phyloP scores from a whole-genome alignment of 192 early-diverging fungal genomes.

The Podila verticillata region DNA sequence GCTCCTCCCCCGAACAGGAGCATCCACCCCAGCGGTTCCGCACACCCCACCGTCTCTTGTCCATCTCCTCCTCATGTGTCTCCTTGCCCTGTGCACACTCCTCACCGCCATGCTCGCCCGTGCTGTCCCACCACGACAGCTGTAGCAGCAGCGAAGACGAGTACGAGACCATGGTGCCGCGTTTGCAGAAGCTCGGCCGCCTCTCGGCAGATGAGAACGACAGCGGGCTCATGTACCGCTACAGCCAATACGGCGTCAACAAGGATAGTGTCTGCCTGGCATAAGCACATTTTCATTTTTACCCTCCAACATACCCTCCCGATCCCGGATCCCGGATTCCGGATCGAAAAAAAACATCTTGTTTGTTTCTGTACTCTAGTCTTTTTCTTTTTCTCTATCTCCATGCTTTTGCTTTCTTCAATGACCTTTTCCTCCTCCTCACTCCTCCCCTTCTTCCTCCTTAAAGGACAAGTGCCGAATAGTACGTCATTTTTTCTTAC shows the following conservation, averaged over 20 bases:
- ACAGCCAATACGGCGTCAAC: conserved; percentile 31
- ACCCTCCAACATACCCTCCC: background rate
- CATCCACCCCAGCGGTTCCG: background rate
- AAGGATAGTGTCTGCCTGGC: conserved; percentile 35
- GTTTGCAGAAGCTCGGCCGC: background rate
- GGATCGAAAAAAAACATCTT: background rate
- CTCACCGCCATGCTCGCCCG: conserved; percentile 41
- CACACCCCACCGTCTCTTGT: conserved; percentile 15
- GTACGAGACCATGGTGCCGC: conserved; percentile 10
- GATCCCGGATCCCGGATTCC: no score
- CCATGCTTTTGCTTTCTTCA: background rate
- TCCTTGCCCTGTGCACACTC: conserved; percentile 5
- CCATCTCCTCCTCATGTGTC: background rate
- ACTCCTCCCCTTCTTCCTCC: background rate
- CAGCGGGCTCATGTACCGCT: conserved; percentile 29
- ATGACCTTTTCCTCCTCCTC: background rate
- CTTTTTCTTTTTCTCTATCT: conserved; percentile 10
- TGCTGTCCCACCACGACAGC: conserved; percentile 43
- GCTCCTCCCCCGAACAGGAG: background rate
- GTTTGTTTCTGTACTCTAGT: background rate
- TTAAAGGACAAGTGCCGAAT: no score
- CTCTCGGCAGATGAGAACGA: conserved; percentile 7
- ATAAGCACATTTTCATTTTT: background rate
- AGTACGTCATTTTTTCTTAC: no score
- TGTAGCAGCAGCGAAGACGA: conserved; percentile 40